These are phyloP conservation scores for Endothia cerciana DNA, from an alignment of 2,329 filamentous ascomycete genomes.

Conservation along the genomic window DNA sequence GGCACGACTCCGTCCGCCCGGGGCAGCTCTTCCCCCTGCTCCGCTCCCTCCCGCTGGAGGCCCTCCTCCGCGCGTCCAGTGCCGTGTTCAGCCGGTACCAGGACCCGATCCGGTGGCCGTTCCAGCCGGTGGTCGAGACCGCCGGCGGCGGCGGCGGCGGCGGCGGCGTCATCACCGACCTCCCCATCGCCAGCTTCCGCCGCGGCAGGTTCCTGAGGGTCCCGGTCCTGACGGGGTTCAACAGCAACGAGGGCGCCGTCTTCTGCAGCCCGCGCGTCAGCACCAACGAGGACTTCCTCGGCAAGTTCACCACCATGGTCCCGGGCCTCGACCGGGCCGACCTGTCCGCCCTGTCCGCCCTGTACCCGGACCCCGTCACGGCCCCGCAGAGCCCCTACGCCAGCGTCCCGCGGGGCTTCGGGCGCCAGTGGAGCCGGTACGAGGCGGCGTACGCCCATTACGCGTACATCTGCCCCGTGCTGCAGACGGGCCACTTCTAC, in stretches of 20 bases:
- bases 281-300: constrained; percentile 55
- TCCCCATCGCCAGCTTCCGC: constrained; percentile 64
- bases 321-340: constrained; percentile 58
- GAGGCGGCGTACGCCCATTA: constrained; percentile 67
- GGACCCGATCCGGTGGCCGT: constrained; percentile 60
- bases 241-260: constrained; percentile 68
- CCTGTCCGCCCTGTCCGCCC: constrained; percentile 54
- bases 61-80: constrained; percentile 47
- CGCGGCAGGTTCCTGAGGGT: constrained; percentile 56
- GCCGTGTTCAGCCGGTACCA: constrained; percentile 49
- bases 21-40: constrained; percentile 56
- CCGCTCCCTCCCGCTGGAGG: constrained; percentile 44
- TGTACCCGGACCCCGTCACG: constrained; percentile 66
- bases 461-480: constrained; percentile 66
- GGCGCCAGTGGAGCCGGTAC: constrained; percentile 59
- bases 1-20: constrained; percentile 46
- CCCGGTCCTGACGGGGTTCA: constrained; percentile 71
- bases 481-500: constrained; percentile 58
- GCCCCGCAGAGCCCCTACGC: constrained; percentile 45
- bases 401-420: constrained; percentile 45
- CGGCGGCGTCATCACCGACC: constrained; percentile 55
- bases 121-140: constrained; percentile 69
- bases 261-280: constrained; percentile 61
- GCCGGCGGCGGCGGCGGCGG: background rate
- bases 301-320: constrained; percentile 65